Conservation (phyloP, 140 eudicot genomes). For the Flaveria floridana region DNA sequence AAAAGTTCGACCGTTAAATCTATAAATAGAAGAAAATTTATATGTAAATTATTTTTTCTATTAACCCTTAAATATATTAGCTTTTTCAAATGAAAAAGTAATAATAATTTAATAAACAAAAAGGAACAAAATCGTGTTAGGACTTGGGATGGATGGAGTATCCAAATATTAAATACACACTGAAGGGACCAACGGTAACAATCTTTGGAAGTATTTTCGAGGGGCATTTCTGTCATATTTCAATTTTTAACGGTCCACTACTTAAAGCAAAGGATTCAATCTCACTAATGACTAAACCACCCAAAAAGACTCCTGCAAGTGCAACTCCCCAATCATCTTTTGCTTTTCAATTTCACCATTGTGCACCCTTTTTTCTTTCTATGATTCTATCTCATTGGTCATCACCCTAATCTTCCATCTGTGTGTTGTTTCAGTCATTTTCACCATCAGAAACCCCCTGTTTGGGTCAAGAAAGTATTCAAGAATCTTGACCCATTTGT, state of each 20-base stretch:
- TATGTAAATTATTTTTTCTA: no score
- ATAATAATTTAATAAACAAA: background rate
- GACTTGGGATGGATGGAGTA: background rate
- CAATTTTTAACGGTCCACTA: constrained; percentile 7
- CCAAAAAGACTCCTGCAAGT: background rate
- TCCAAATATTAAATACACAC: constrained; percentile 1
- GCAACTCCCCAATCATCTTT: constrained; percentile 15
- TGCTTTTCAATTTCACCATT: constrained; percentile 13
- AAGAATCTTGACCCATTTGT: constrained; percentile 26
- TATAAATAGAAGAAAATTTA: no score
- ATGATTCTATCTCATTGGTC: constrained; percentile 29
- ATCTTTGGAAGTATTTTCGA: constrained; percentile 74
- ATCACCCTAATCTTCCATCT: background rate
- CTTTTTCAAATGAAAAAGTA: background rate
- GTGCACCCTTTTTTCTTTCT: background rate
- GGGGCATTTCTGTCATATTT: constrained; percentile 48
- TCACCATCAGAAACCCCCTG: constrained; percentile 17
- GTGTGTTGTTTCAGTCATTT: background rate
- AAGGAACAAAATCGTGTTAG: background rate
- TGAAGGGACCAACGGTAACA: constrained; percentile 75
- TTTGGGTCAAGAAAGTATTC: constrained; percentile 28
- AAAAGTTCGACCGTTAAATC: no score
- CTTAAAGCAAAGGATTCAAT: constrained; percentile 20
- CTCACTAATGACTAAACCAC: constrained; percentile 1
- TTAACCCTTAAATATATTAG: background rate